Evolutionary conservation across 2,329 filamentous ascomycete species (phyloP), one percentile per base, ranked within the genome.

Genomic region (Apiospora pterosperma): DNA sequence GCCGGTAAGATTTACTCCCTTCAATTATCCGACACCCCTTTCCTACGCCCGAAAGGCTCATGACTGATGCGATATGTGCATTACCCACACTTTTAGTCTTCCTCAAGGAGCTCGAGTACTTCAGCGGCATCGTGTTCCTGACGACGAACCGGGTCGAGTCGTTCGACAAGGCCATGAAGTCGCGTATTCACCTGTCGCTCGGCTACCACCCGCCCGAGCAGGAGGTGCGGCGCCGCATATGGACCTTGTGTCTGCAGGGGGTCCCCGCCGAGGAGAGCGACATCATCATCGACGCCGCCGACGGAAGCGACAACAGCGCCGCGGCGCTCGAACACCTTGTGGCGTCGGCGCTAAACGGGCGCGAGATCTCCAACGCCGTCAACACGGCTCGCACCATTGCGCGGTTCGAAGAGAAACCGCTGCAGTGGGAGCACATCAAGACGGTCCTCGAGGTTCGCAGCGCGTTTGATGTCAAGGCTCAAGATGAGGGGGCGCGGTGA

Each of bases 201-300:
- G 62, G 66, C 42, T 73, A 72, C 63, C 76, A 77, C 63, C 82
- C 83, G 70, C 83, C 81, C 81, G 67, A 63, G 14, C 58, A 69
- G 11, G 67, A 68, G 2, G 64, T 42, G 62, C 69, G 73, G 6
- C 59, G 66, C 58, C 63, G 67, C 28, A 69, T 74, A 62, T 74
- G 75, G 71, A 67, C 69, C 41, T 67, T 69, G 39, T 70, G 75
- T 23, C 70, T 72, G 31, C 75, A 80, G 68, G 78, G 80, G 69
- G 81, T 83, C 68, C 80, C 82, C 66, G 77, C 80, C 11, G 71
- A 82, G 31, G 75, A 77, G 68, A 75, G 76, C 61, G 81, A 82
- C 68, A 77, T 77, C 6, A 69, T 64, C 39, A 75, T 76, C 14
- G 72, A 74, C 41, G 76, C 76, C 48, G 77, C 74, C 71, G 71